Evolutionary conservation across 2,329 filamentous ascomycete species (phyloP).

Genomic region (Cladosporium sp.): DNA sequence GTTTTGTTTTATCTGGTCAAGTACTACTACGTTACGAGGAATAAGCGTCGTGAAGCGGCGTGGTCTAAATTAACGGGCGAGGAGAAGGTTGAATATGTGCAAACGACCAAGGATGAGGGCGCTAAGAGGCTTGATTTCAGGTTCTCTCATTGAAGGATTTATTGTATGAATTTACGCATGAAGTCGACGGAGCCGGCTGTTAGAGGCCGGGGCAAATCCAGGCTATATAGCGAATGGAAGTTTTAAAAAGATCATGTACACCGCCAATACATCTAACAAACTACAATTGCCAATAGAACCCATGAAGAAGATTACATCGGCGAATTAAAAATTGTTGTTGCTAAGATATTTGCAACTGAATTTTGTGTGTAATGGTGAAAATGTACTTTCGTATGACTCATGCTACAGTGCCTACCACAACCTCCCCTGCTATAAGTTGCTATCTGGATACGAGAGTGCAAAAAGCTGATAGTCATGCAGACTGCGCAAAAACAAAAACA

Average conservation of each 20-base stretch:
- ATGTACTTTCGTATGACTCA: no score
- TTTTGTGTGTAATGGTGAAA: no score
- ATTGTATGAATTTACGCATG: neutral
- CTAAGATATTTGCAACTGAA: no score
- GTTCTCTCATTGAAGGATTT: slow-evolving; percentile 34
- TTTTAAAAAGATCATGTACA: neutral
- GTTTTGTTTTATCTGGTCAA: slow-evolving; percentile 36
- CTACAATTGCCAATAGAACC: no score
- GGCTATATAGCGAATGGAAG: neutral
- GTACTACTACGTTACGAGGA: slow-evolving; percentile 38
- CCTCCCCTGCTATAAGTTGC: no score
- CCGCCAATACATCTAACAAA: no score
- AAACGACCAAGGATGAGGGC: slow-evolving; percentile 40
- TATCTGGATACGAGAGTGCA: no score
- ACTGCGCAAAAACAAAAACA: neutral
- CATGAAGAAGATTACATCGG: no score
- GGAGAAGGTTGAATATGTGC: slow-evolving; percentile 54
- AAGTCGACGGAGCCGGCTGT: neutral
- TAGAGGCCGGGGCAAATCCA: neutral
- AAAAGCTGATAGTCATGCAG: no score
- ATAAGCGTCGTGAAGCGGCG: slow-evolving; percentile 25
- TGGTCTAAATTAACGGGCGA: slow-evolving; percentile 54
- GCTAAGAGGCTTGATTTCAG: slow-evolving; percentile 46
- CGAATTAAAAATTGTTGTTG: no score
- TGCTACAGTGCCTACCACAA: no score